Evolutionary conservation across 202 grass and related monocot species (phyloP), one percentile per base, ranked within the genome.

Genomic region (Elaeis oleifera): DNA sequence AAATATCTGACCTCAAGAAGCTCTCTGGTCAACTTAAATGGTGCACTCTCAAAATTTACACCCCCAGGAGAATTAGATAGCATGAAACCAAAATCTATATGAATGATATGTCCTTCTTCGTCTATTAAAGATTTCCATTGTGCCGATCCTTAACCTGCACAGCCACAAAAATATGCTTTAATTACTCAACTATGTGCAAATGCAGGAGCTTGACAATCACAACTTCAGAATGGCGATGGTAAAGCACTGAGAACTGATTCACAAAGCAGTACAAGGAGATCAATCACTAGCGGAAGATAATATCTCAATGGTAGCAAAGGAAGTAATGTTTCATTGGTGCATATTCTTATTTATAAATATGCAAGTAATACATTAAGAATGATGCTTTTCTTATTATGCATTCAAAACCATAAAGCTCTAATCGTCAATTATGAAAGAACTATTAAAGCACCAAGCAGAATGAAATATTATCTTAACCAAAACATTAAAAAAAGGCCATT

Each of bases 31-130:
- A 99, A 66, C 54, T 99, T 99, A 94, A 99, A 99, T 60, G 94
- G 94, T 1, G 94, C 88, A 69, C 94, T 99, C 78, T 99, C 94
- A 59, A 99, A 99, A 80, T 99, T 99, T 23, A 99, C 94, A 49
- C 94, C 85, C 49, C 94, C 94, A 80, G 94, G 94, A 29, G 94
- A 99, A 75, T 99, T 99, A 16, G 94, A 99, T 48, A 99, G 71
- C 83, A 99, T 99, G 83, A 99, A 99, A 64, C 88, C 94, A 94
- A 99, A 99, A 87, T 99, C 94, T 82, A 99, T 99, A 81, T 99
- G 94, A 84, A 99, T 99, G 68, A 99, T 92, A 76, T 99, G 94
- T 0, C 94, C 94, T 82, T 99, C 94, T 76, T 99, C 94, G 44
- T 99, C 94, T 63, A 99, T 84, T 55, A 99, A 81, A 99, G 73